Conservation (phyloP, 164 flowering plant genomes). For the Dillenia turbinata region DNA sequence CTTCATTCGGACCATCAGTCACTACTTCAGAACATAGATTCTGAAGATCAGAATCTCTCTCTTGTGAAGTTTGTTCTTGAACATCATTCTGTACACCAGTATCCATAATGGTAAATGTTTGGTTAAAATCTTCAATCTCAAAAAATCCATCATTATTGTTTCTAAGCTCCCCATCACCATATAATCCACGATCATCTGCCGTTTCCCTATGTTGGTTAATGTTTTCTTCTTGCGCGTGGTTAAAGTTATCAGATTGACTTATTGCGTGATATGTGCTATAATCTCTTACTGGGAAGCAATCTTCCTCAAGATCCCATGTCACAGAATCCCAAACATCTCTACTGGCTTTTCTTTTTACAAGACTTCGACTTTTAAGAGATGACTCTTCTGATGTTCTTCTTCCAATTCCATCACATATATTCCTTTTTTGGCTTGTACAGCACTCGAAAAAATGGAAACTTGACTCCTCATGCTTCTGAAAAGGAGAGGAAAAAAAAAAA, state of each 20-base stretch:
- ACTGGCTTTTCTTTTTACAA: conserved; percentile 36
- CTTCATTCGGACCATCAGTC: conserved; percentile 11
- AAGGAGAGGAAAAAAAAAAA: no score
- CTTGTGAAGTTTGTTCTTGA: conserved; percentile 12
- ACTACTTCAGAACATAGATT: conserved; percentile 7
- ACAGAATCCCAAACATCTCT: conserved; percentile 15
- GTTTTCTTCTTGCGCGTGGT: conserved; percentile 12
- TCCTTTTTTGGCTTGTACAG: conserved; percentile 23
- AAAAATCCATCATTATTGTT: conserved; percentile 21
- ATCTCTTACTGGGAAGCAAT: conserved; percentile 5
- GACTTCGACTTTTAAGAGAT: conserved; percentile 40
- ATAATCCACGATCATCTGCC: conserved; percentile 5
- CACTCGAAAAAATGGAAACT: conserved; percentile 9
- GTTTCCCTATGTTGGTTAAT: conserved; percentile 7
- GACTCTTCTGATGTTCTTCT: conserved; percentile 25
- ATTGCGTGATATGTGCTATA: background rate
- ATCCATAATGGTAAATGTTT: conserved; percentile 8
- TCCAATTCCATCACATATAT: conserved; percentile 6
- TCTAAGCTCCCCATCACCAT: conserved; percentile 2
- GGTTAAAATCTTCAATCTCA: conserved; percentile 16
- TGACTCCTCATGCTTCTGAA: conserved; percentile 19
- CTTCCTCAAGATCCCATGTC: conserved; percentile 28
- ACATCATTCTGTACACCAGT: conserved; percentile 10
- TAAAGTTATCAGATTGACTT: conserved; percentile 7
- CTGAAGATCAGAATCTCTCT: conserved; percentile 15